Percentiles rank a stretch among this genome's conserved stretches.
These are phyloP conservation scores for Aspergillus neoniger DNA, from an alignment of 2,329 filamentous ascomycete genomes.

Conservation along the genomic window DNA sequence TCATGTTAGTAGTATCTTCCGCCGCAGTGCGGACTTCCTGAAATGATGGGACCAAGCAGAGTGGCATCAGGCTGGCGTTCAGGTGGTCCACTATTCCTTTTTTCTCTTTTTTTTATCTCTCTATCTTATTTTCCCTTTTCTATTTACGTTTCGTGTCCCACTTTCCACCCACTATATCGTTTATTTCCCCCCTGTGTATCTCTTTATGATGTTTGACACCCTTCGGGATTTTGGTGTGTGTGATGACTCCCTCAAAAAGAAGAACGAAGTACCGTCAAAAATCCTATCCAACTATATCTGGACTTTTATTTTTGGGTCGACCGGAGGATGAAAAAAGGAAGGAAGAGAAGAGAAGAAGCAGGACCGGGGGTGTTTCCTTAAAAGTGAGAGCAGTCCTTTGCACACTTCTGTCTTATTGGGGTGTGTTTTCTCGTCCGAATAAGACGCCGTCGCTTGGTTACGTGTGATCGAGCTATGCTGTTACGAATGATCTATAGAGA, in stretches of 20 bases:
- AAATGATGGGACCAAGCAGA: slow-evolving; percentile 40
- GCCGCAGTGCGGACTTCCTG: slow-evolving; percentile 26
- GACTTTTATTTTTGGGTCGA: slow-evolving; percentile 1
- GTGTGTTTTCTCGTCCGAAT: not conserved
- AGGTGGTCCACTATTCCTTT: slow-evolving; percentile 39
- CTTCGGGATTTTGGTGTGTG: slow-evolving; percentile 10
- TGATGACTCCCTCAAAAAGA: slow-evolving; percentile 3
- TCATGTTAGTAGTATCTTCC: slow-evolving; percentile 38
- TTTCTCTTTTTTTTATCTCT: slow-evolving; percentile 26
- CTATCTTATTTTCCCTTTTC: slow-evolving; percentile 14
- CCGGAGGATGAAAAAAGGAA: not conserved
- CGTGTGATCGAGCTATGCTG: slow-evolving; percentile 38
- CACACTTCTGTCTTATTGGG: not conserved
- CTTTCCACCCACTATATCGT: slow-evolving; percentile 12
- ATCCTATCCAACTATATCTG: slow-evolving; percentile 5
- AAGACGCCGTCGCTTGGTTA: slow-evolving; percentile 5
- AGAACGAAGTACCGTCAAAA: slow-evolving; percentile 7
- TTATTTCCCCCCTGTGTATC: slow-evolving; percentile 14
- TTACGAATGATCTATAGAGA: slow-evolving; percentile 46
- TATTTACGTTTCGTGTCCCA: slow-evolving; percentile 19
- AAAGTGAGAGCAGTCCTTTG: not conserved
- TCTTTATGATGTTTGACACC: slow-evolving; percentile 20
- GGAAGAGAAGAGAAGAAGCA: not conserved
- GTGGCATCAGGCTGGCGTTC: slow-evolving; percentile 48
- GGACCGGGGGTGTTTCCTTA: not conserved